These are phyloP conservation scores for Colletotrichum coccodes DNA, from an alignment of 2,329 filamentous ascomycete species.

Conservation along the genomic window DNA sequence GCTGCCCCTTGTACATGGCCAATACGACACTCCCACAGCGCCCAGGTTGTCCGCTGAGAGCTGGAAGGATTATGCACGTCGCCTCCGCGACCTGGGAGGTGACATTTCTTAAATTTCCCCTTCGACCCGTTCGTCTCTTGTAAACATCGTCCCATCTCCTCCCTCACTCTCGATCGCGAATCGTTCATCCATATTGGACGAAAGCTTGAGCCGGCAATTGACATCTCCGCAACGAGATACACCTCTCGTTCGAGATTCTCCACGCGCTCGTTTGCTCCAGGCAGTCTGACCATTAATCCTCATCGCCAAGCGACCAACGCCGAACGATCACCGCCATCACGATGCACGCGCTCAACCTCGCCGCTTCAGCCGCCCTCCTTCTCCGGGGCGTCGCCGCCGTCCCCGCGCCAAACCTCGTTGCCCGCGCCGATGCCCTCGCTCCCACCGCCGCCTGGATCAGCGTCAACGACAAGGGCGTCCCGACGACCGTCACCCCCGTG, in stretches of 20 bases:
- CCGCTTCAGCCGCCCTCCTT: constrained; percentile 40
- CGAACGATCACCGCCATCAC: constrained; percentile 4
- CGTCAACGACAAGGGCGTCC: constrained; percentile 57
- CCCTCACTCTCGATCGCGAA: background rate
- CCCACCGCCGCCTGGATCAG: constrained; percentile 61
- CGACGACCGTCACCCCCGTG: constrained; percentile 61
- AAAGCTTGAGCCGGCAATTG: constrained; percentile 10
- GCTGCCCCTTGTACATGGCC: constrained; percentile 6
- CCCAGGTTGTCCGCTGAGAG: constrained; percentile 3
- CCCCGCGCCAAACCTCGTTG: constrained; percentile 38
- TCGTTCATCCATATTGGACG: background rate
- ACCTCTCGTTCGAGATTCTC: background rate
- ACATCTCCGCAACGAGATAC: background rate
- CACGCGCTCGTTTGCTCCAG: constrained; percentile 3
- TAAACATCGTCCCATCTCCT: constrained; percentile 12
- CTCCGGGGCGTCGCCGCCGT: constrained; percentile 41
- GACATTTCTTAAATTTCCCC: constrained; percentile 16
- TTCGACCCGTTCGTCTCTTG: constrained; percentile 4
- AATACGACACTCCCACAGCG: constrained; percentile 4
- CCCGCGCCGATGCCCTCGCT: constrained; percentile 35
- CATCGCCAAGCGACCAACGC: background rate
- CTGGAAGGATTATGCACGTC: constrained; percentile 27
- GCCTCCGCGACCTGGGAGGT: constrained; percentile 18
- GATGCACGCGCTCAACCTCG: constrained; percentile 45
- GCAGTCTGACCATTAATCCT: background rate